Conservation (phyloP, 2,329 filamentous ascomycete genomes). For the Pseudodiploospora longispora region DNA sequence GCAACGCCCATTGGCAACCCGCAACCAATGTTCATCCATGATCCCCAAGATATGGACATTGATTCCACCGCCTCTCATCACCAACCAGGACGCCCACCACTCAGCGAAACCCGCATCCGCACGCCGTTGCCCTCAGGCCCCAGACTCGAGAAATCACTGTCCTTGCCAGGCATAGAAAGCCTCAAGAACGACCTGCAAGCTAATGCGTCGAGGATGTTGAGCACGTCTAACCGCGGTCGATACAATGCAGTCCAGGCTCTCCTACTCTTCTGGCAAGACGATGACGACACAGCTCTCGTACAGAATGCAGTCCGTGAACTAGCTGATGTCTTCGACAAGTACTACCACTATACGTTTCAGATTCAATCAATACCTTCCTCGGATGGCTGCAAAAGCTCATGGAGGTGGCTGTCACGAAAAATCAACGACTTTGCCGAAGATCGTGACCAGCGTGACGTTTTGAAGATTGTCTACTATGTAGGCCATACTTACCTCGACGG, state of each 20-base stretch:
- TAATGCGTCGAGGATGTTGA: slow-evolving; percentile 40
- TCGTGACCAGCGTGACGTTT: slow-evolving; percentile 44
- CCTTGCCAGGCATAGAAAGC: slow-evolving; percentile 42
- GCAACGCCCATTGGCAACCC: slow-evolving; percentile 29
- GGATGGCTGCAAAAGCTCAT: slow-evolving; percentile 40
- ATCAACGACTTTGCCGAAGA: slow-evolving; percentile 46
- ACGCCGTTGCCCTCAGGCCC: slow-evolving; percentile 50
- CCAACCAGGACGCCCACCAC: slow-evolving; percentile 29
- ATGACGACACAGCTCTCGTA: slow-evolving; percentile 35
- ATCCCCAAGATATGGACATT: slow-evolving; percentile 48
- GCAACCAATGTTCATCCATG: slow-evolving; percentile 33
- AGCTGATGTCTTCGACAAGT: slow-evolving; percentile 40
- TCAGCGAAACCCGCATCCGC: slow-evolving; percentile 42
- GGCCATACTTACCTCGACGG: slow-evolving; percentile 47
- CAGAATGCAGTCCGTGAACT: slow-evolving; percentile 38
- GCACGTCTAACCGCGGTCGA: slow-evolving; percentile 41
- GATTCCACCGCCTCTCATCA: slow-evolving; percentile 29
- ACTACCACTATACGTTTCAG: slow-evolving; percentile 44
- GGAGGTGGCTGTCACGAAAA: slow-evolving; percentile 44
- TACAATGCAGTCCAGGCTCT: slow-evolving; percentile 46
- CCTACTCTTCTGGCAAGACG: slow-evolving; percentile 50
- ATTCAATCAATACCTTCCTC: slow-evolving; percentile 42
- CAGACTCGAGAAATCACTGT: slow-evolving; percentile 42
- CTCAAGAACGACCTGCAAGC: slow-evolving; percentile 46
- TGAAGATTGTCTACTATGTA: slow-evolving; percentile 53